Evolutionary conservation across 148 eudicot species (phyloP), one percentile per base, ranked within the genome.

Genomic region (Camellia japonica): DNA sequence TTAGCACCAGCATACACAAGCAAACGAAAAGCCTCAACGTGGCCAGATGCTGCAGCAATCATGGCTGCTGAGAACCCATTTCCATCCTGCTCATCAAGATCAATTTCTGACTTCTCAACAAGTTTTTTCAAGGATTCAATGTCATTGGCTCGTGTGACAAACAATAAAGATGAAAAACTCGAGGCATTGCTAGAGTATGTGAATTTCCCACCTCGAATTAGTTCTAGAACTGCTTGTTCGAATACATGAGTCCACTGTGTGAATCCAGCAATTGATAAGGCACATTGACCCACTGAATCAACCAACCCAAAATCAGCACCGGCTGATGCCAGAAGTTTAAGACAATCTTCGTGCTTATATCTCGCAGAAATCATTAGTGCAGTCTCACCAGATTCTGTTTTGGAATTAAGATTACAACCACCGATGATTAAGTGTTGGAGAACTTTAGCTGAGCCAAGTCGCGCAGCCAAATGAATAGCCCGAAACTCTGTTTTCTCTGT

Each of bases 221-320:
- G 82, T 10, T 91, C 89, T 1, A 89, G 80, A 77, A 89, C 84
- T n/a, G 84, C 88, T 73, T 82, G 85, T 71, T 85, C 86, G 84
- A 91, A 91, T 46, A 90, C 91, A 47, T 76, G 77, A 13, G 88
- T 83, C 94, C 92, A 91, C 81, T 63, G 79, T 5, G 78, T 82
- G 64, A 89, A 84, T 44, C 84, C 87, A 9, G 92, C 89, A 75
- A 90, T 73, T 13, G 88, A 83, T 76, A 20, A 30, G 3, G 84
- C 91, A 61, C 82, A 81, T 64, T 88, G 78, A 73, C 83, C 88
- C 6, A 81, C 75, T 7, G 52, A 63, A 79, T 84, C 86, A n/a
- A 73, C 70, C 84, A 89, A 78, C 66, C 92, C 94, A 78, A 91
- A 90, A 81, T 91, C 94, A 15, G 91, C 91, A 64, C 92, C 90